These are phyloP conservation scores for Brassica juncea DNA, from an alignment of 345 rosid genomes.

Conservation along the genomic window DNA sequence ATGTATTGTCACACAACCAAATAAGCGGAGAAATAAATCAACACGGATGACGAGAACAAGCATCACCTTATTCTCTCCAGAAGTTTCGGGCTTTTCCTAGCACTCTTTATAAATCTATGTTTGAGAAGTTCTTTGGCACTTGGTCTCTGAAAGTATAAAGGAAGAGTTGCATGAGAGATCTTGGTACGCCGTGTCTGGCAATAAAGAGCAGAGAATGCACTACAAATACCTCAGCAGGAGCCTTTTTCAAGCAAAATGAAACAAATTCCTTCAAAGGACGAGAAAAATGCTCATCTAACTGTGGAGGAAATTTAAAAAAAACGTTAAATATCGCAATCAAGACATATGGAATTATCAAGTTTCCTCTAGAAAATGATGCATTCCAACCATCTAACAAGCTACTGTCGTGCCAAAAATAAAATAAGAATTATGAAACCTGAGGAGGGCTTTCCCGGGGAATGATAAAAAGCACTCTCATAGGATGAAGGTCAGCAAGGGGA, in stretches of 20 bases:
- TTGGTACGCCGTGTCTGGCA: slow-evolving; percentile 15
- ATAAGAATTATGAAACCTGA: slow-evolving; percentile 61
- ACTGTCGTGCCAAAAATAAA: slow-evolving; percentile 27
- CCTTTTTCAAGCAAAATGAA: slow-evolving; percentile 86
- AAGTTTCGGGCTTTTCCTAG: slow-evolving; percentile 86
- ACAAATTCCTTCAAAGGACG: slow-evolving; percentile 97
- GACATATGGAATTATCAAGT: neutral
- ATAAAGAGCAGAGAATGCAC: slow-evolving; percentile 21
- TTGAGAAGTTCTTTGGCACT: slow-evolving; percentile 95
- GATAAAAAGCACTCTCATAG: slow-evolving; percentile 99
- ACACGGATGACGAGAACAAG: slow-evolving; percentile 18
- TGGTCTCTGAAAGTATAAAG: slow-evolving; percentile 68
- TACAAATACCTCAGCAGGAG: slow-evolving; percentile 80
- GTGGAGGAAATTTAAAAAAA: slow-evolving; percentile 41
- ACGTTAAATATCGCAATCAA: slow-evolving; percentile 13
- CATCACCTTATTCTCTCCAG: slow-evolving; percentile 89
- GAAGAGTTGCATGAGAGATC: slow-evolving; percentile 24
- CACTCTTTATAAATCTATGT: slow-evolving; percentile 85
- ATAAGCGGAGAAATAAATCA: slow-evolving; percentile 3
- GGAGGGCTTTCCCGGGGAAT: slow-evolving; percentile 99
- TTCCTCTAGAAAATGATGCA: slow-evolving; percentile 1
- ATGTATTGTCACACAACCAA: slow-evolving; percentile 11
- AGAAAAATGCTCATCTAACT: slow-evolving; percentile 99
- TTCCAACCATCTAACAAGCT: too few species aligned
- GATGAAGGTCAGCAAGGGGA: slow-evolving; percentile 99